A percentile compares a stretch with the other conserved stretches of the same genome.
phyloP scores from a whole-genome alignment of 306 rosid genomes.

The Senna siamea region DNA sequence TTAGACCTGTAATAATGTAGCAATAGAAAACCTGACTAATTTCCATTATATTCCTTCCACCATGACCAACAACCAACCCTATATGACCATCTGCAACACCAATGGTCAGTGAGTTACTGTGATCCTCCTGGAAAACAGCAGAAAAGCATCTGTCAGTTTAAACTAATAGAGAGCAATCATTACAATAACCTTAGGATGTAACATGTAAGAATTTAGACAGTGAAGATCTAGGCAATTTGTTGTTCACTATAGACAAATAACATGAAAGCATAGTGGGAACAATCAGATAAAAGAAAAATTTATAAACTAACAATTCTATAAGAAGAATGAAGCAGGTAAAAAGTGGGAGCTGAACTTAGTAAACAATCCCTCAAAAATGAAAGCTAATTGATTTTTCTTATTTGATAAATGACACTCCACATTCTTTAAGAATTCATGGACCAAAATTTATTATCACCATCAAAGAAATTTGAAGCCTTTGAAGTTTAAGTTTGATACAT shows the following conservation, averaged over 20 bases:
- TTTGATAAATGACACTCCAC: background rate
- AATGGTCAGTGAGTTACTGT: conserved; percentile 76
- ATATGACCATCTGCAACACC: conserved; percentile 88
- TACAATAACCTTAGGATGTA: conserved; percentile 7
- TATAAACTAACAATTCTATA: background rate
- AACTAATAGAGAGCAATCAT: conserved; percentile 18
- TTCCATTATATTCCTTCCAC: conserved; percentile 92
- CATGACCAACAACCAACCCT: conserved; percentile 97
- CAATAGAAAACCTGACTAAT: conserved; percentile 80
- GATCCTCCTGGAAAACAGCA: conserved; percentile 80
- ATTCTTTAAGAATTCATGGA: background rate
- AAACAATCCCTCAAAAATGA: conserved; percentile 11
- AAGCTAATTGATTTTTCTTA: background rate
- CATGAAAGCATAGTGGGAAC: background rate
- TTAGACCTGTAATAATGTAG: conserved; percentile 10
- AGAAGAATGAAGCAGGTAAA: background rate
- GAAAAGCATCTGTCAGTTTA: conserved; percentile 25
- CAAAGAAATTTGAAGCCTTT: background rate
- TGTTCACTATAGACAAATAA: conserved; percentile 22
- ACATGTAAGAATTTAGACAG: conserved; percentile 31
- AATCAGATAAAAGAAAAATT: background rate
- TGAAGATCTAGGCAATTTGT: background rate
- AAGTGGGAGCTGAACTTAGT: background rate
- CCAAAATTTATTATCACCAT: no score
- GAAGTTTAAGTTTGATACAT: background rate